Evolutionary conservation across 345 rosid genomes (phyloP).

Genomic region (Gossypium herbaceum): DNA sequence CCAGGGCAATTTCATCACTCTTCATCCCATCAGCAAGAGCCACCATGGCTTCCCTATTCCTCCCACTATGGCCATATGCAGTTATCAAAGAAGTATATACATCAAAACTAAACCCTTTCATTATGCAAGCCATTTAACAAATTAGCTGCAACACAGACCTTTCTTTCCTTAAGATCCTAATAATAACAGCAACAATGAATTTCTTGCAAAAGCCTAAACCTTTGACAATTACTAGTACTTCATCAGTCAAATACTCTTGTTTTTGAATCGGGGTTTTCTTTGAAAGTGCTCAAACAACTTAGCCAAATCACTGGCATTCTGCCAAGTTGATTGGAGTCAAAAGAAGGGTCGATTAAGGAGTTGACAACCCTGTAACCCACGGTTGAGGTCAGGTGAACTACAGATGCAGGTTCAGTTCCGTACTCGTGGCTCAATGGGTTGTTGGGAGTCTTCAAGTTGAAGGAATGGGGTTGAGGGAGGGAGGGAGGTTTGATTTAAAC

Average conservation of each 20-base stretch:
- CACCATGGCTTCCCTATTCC: slow-evolving; percentile 75
- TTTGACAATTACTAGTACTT: slow-evolving; percentile 59
- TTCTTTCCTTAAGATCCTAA: slow-evolving; percentile 60
- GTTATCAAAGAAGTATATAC: slow-evolving; percentile 79
- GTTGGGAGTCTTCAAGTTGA: slow-evolving; percentile 11
- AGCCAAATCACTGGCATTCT: slow-evolving; percentile 23
- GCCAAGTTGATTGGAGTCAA: slow-evolving; percentile 40
- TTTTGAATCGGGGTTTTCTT: slow-evolving; percentile 22
- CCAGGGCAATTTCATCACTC: slow-evolving; percentile 23
- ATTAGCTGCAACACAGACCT: slow-evolving; percentile 52
- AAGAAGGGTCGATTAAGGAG: slow-evolving; percentile 29
- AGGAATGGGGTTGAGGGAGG: too few relatives aligned
- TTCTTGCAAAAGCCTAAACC: slow-evolving; percentile 72
- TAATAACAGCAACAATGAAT: slow-evolving; percentile 54
- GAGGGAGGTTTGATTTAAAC: too few relatives aligned
- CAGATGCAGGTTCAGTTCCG: slow-evolving; percentile 60
- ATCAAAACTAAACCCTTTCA: slow-evolving; percentile 54
- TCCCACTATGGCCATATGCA: slow-evolving; percentile 59
- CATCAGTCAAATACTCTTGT: slow-evolving; percentile 28
- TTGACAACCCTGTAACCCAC: slow-evolving; percentile 64
- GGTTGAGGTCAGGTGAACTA: slow-evolving; percentile 52
- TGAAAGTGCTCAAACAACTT: slow-evolving; percentile 31
- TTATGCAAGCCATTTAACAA: slow-evolving; percentile 45
- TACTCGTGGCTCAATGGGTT: slow-evolving; percentile 20
- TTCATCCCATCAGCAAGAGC: slow-evolving; percentile 67